Evolutionary conservation across 2,329 filamentous ascomycete species (phyloP).

Genomic region (Ophiocordyceps camponoti-saundersi): DNA sequence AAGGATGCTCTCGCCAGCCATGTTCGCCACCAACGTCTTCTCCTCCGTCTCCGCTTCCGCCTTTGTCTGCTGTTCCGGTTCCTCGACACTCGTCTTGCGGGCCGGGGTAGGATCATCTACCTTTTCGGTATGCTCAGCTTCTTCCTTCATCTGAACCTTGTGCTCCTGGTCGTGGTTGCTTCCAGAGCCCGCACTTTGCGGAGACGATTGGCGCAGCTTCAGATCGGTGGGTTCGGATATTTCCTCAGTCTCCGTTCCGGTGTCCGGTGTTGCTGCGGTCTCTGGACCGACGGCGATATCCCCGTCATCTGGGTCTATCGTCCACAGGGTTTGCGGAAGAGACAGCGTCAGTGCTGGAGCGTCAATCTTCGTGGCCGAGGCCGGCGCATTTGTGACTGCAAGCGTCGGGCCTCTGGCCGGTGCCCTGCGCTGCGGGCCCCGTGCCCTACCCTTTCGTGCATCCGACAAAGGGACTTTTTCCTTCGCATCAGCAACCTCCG

Average conservation of each 20-base stretch:
- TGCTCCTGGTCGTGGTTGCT: not conserved
- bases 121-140: not conserved
- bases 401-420: constrained; percentile 32
- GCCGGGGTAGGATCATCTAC: not conserved
- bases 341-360: constrained; percentile 27
- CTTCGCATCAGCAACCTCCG: constrained; percentile 36
- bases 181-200: not conserved
- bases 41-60: constrained; percentile 6
- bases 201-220: not conserved
- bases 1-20: constrained; percentile 25
- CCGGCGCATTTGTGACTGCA: constrained; percentile 6
- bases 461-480: constrained; percentile 72
- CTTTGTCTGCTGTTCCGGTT: not conserved
- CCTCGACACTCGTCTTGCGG: not conserved
- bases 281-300: constrained; percentile 14
- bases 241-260: constrained; percentile 2
- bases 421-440: constrained; percentile 67
- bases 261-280: constrained; percentile 3
- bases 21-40: constrained; percentile 23
- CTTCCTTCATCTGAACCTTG: not conserved
- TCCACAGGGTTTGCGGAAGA: constrained; percentile 29
- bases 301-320: constrained; percentile 33
- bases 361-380: constrained; percentile 8
- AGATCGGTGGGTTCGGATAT: not conserved
- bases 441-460: constrained; percentile 77